Evolutionary conservation across 2,329 filamentous ascomycete species (phyloP).

Genomic region (Aspergillus clavatus): DNA sequence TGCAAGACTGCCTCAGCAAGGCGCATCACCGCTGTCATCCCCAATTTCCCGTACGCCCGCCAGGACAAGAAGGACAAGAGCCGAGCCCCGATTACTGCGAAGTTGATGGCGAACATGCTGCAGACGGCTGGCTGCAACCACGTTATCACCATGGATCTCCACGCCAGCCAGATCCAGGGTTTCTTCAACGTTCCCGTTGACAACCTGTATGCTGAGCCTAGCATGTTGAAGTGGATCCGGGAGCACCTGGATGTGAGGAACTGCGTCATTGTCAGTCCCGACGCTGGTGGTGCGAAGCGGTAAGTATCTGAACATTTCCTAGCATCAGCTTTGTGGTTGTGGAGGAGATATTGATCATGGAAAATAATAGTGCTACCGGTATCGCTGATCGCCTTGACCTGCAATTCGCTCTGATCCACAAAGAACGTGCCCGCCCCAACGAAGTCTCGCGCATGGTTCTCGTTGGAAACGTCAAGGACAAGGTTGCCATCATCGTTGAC

Average conservation of each 20-base stretch:
- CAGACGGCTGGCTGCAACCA: slow-evolving; percentile 90
- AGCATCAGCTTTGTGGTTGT: neutral
- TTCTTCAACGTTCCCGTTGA: slow-evolving; percentile 84
- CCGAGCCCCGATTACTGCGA: slow-evolving; percentile 91
- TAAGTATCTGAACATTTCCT: slow-evolving; percentile 35
- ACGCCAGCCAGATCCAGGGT: slow-evolving; percentile 89
- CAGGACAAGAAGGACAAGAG: slow-evolving; percentile 98
- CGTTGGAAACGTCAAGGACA: slow-evolving; percentile 88
- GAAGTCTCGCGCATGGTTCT: slow-evolving; percentile 91
- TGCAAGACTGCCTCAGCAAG: slow-evolving; percentile 81
- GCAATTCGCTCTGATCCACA: slow-evolving; percentile 91
- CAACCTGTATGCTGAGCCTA: slow-evolving; percentile 90
- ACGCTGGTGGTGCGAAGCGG: slow-evolving; percentile 91
- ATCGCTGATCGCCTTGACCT: slow-evolving; percentile 90
- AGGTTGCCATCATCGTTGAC: slow-evolving; percentile 92
- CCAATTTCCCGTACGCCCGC: slow-evolving; percentile 92
- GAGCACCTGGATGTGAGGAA: slow-evolving; percentile 77
- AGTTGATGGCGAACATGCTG: slow-evolving; percentile 95
- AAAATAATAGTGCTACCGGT: slow-evolving; percentile 63
- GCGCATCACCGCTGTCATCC: slow-evolving; percentile 90
- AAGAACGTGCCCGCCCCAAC: slow-evolving; percentile 86
- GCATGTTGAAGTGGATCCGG: slow-evolving; percentile 83
- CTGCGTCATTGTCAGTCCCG: slow-evolving; percentile 89
- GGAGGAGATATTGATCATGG: slow-evolving; percentile 1
- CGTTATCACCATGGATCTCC: slow-evolving; percentile 93